Conservation (phyloP, 2,329 filamentous ascomycete genomes). For the Grosmannia penicillata region DNA sequence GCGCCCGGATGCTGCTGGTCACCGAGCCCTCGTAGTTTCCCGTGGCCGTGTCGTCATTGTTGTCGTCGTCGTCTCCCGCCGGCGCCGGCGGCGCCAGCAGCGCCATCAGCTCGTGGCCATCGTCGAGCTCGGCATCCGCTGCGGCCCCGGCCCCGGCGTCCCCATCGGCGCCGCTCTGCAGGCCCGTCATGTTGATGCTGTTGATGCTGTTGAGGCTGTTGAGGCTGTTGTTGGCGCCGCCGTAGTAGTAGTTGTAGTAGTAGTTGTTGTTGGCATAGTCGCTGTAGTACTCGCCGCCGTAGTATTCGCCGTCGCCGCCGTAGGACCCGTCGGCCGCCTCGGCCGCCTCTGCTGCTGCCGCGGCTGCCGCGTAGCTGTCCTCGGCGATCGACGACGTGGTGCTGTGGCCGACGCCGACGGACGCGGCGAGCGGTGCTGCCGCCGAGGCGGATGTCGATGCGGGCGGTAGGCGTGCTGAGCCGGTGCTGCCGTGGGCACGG, state of each 20-base stretch:
- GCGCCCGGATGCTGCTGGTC: slow-evolving; percentile 14
- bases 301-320: neutral
- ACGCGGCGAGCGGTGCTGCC: neutral
- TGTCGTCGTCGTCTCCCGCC: neutral
- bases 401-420: neutral
- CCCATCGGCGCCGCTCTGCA: neutral
- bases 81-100: neutral
- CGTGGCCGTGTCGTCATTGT: neutral
- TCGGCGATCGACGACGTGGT: neutral
- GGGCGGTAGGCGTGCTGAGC: neutral
- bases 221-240: neutral
- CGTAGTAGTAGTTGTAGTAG: slow-evolving; percentile 2
- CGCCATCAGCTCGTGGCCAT: neutral
- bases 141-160: neutral
- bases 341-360: neutral
- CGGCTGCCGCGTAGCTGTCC: neutral
- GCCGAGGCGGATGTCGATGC: neutral
- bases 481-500: neutral
- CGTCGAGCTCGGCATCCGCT: neutral
- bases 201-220: too few relatives aligned
- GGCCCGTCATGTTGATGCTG: too few relatives aligned
- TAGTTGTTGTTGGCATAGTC: neutral
- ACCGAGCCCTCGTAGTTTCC: slow-evolving; percentile 15
- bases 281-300: neutral
- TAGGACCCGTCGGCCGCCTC: neutral